Percentiles rank a stretch among this genome's conserved stretches.
phyloP scores from a whole-genome alignment of 441 rosid species.

The Erodium texanum region DNA sequence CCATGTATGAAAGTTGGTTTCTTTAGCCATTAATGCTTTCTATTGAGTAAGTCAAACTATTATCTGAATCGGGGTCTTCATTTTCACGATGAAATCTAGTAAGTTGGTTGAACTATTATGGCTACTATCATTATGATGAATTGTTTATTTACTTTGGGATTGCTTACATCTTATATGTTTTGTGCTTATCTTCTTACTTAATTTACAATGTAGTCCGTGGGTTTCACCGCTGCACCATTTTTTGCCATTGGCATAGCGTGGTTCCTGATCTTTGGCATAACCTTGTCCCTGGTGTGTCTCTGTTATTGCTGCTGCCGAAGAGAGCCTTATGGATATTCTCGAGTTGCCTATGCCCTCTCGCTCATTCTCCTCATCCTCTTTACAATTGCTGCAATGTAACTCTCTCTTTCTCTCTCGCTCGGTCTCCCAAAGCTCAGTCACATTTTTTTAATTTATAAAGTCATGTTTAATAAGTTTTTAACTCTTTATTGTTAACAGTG shows the following conservation, averaged over 20 bases:
- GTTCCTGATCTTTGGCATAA: slow-evolving; percentile 47
- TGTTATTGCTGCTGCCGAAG: slow-evolving; percentile 47
- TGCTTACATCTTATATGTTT: background rate
- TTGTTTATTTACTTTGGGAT: background rate
- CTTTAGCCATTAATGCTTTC: background rate
- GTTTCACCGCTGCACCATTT: slow-evolving; percentile 52
- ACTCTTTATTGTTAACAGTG: slow-evolving; percentile 17
- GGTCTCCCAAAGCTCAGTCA: background rate
- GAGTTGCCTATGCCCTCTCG: slow-evolving; percentile 35
- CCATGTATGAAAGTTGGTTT: background rate
- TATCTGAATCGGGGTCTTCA: background rate
- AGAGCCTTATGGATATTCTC: slow-evolving; percentile 32
- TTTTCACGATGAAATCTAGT: background rate
- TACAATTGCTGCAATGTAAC: slow-evolving; percentile 51
- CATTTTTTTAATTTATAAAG: background rate
- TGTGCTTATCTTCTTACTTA: background rate
- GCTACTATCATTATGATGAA: background rate
- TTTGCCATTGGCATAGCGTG: slow-evolving; percentile 40
- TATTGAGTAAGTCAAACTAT: background rate
- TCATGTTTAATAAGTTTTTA: background rate
- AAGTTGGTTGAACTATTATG: no score
- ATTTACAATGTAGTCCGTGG: slow-evolving; percentile 46
- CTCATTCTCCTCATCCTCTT: slow-evolving; percentile 46
- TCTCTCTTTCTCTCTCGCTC: slow-evolving; percentile 5
- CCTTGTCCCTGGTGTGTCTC: slow-evolving; percentile 46